These are phyloP conservation scores for Petunia axillaris DNA, from an alignment of 257 asterid species.

Conservation along the genomic window DNA sequence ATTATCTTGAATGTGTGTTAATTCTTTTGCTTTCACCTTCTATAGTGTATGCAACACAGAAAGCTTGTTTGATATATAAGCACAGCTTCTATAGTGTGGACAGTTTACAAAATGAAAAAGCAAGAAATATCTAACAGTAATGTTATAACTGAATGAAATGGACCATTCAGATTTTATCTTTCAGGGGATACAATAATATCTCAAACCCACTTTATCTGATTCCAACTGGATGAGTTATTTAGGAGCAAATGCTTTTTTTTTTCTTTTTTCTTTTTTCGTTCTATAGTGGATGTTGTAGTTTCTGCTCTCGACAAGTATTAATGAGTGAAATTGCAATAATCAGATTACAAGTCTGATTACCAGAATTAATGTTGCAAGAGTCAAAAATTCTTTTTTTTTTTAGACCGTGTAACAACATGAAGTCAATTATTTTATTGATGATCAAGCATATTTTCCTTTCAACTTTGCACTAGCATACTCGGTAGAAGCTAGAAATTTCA, in stretches of 20 bases:
- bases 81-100: neutral
- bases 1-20: neutral
- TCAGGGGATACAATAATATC: neutral
- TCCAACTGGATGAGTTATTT: neutral
- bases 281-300: too few relatives aligned
- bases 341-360: too few relatives aligned
- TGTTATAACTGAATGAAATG: neutral
- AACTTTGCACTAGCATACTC: too few relatives aligned
- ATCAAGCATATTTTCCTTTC: too few relatives aligned
- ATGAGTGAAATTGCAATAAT: too few relatives aligned
- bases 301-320: too few relatives aligned
- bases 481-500: neutral
- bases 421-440: too few relatives aligned
- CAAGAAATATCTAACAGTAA: neutral
- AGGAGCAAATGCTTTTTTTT: too few relatives aligned
- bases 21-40: neutral
- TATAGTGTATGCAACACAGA: neutral
- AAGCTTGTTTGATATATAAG: neutral
- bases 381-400: too few relatives aligned
- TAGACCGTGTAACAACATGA: too few relatives aligned
- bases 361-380: too few relatives aligned
- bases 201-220: neutral
- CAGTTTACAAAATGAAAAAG: neutral
- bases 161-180: conserved; percentile 19
- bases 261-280: too few relatives aligned